These are phyloP conservation scores for Chaetomium globosum DNA, from an alignment of 2,329 filamentous ascomycete species.

Conservation along the genomic window DNA sequence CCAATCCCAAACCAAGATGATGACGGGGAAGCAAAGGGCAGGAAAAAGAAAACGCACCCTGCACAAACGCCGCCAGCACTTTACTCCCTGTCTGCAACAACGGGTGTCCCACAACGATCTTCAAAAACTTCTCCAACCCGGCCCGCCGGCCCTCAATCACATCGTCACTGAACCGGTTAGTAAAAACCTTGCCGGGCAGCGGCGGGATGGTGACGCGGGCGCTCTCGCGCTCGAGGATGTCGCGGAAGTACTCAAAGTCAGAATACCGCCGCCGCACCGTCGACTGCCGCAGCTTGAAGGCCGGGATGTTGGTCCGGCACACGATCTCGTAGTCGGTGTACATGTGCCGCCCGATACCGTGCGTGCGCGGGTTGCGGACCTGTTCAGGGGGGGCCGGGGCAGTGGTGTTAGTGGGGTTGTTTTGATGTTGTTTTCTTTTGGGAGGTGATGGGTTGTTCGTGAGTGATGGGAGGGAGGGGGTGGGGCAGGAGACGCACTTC, in stretches of 20 bases:
- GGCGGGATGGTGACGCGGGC: slow-evolving; percentile 95
- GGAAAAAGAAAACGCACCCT: slow-evolving; percentile 64
- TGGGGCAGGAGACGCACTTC: slow-evolving; percentile 66
- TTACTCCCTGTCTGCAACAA: slow-evolving; percentile 96
- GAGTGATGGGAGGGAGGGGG: not conserved
- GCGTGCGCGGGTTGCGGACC: slow-evolving; percentile 75
- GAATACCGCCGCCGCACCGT: slow-evolving; percentile 91
- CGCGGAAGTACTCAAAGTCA: slow-evolving; percentile 98
- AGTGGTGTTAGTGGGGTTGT: not conserved
- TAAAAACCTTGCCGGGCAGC: slow-evolving; percentile 94
- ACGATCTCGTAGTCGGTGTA: slow-evolving; percentile 99
- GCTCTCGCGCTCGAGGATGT: slow-evolving; percentile 93
- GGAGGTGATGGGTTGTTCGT: no score
- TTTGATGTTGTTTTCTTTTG: not conserved
- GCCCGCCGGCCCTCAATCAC: slow-evolving; percentile 94
- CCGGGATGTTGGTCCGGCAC: slow-evolving; percentile 96
- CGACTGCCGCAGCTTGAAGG: slow-evolving; percentile 91
- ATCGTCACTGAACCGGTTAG: slow-evolving; percentile 96
- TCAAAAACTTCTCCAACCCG: slow-evolving; percentile 90
- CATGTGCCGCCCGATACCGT: slow-evolving; percentile 92
- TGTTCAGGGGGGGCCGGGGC: not conserved
- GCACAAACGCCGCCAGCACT: slow-evolving; percentile 92
- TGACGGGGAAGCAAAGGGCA: not conserved
- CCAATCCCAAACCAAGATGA: not conserved
- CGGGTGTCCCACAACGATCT: slow-evolving; percentile 96